phyloP scores from a whole-genome alignment of 495 filamentous ascomycete species.

The Haplographium delicatum region DNA sequence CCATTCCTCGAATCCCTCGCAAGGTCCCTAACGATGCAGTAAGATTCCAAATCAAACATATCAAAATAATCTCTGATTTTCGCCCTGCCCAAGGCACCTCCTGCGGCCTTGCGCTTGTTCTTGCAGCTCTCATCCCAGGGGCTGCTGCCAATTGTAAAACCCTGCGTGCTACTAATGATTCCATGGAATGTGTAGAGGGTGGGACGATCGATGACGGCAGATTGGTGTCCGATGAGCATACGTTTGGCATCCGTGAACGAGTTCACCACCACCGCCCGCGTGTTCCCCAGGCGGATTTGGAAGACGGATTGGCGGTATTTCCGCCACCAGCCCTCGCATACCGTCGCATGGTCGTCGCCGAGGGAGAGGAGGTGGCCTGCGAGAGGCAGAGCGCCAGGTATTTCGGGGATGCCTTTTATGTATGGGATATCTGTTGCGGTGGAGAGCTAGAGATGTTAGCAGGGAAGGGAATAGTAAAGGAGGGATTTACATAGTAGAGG shows the following conservation, averaged over 20 bases:
- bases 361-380: constrained; percentile 38
- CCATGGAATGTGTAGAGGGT: constrained; percentile 46
- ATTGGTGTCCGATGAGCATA: constrained; percentile 42
- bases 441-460: constrained; percentile 5
- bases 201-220: constrained; percentile 42
- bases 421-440: constrained; percentile 15
- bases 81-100: constrained; percentile 55
- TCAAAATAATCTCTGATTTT: constrained; percentile 55
- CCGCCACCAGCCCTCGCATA: constrained; percentile 48
- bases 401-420: constrained; percentile 19
- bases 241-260: constrained; percentile 42
- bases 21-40: constrained; percentile 53
- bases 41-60: constrained; percentile 56
- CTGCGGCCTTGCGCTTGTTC: constrained; percentile 55
- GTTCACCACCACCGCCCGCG: constrained; percentile 42
- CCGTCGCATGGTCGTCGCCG: constrained; percentile 50
- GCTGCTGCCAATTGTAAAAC: constrained; percentile 61
- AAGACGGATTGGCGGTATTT: constrained; percentile 48
- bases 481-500: constrained; percentile 7
- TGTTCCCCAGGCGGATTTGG: constrained; percentile 51
- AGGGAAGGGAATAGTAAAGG: neutral
- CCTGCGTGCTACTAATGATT: constrained; percentile 43
- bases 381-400: constrained; percentile 9
- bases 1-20: constrained; percentile 48
- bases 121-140: constrained; percentile 59